Base-by-base conservation (phyloP, 768 basidiomycete genomes). In the Pholiota molesta region DNA sequence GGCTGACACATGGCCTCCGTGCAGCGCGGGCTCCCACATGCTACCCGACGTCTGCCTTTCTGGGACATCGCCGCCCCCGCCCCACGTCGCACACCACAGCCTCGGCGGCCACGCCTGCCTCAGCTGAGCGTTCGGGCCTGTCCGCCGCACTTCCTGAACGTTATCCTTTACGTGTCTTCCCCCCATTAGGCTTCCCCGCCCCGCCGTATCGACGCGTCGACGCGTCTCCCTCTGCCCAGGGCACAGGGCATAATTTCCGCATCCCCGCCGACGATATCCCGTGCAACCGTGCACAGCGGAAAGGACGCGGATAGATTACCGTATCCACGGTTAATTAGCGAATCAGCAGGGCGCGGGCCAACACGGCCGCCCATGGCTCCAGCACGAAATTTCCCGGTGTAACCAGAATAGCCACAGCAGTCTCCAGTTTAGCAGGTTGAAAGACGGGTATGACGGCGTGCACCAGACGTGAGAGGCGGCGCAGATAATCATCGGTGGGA, bases 1-100 rank as follows among this genome's bases (percentile, higher is more conserved):
- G 33, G 59, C 40, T 63, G 62, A 62, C 51, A 60, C 69, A 68
- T 71, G 65, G 69, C 65, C 62, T 62, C 70, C 73, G 73, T 53
- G 61, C 16, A 59, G 31, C 57, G 62, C 71, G 72, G 73, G 47
- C 63, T 69, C 59, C 28, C 67, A 68, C 68, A 67, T 47, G 54
- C 35, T 19, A 21, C 65, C 68, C 68, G 69, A 64, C 69, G 40
- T 55, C 52, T 69, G 14, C 61, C 71, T 42, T 42, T 52, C 66
- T 55, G 26, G 63, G 58, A 23, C 47, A 23, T 56, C 6, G 31
- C 40, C 65, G 58, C 66, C 61, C 67, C 65, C 55, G 52, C 57
- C 54, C 39, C 14, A 40, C 57, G 61, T 60, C 64, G 62, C 54
- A 33, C 19, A n/a, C 40, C 66, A 68, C 65, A 57, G 68, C 67